phyloP scores from a whole-genome alignment of 208 protist species.

The Crithidia bombi region DNA sequence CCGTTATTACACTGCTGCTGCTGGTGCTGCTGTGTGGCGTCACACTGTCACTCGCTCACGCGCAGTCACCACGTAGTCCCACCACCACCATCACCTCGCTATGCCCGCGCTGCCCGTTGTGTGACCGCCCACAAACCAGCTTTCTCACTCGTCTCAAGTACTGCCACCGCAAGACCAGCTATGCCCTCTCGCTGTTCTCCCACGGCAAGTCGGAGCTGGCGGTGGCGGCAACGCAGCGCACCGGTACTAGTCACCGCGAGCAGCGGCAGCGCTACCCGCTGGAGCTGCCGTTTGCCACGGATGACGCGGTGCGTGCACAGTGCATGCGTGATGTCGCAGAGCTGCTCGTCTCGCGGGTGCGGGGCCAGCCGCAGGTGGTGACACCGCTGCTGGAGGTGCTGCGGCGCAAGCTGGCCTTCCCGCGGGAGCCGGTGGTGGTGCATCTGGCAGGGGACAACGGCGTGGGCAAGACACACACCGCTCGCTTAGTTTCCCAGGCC shows the following conservation, averaged over 20 bases:
- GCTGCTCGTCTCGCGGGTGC: conserved; percentile 48
- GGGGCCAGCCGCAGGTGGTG: conserved; percentile 67
- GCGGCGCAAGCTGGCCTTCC: conserved; percentile 59
- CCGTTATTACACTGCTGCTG: not conserved
- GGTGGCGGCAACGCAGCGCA: not conserved
- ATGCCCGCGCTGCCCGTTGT: conserved; percentile 60
- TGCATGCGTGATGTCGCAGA: conserved; percentile 50
- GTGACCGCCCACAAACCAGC: conserved; percentile 33
- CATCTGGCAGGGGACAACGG: conserved; percentile 86
- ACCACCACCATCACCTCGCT: conserved; percentile 1
- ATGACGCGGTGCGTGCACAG: conserved; percentile 41
- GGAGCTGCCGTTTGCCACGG: conserved; percentile 62
- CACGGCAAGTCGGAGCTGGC: conserved; percentile 23
- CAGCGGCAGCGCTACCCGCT: conserved; percentile 32
- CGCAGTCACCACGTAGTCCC: not conserved
- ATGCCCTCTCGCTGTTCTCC: conserved; percentile 31
- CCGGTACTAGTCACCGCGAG: conserved; percentile 3
- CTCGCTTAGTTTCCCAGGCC: conserved; percentile 67
- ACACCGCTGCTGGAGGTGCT: conserved; percentile 48
- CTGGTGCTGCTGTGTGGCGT: not conserved
- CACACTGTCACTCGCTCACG: not conserved
- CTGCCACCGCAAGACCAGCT: conserved; percentile 38
- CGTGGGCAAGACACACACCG: conserved; percentile 81
- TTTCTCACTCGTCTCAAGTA: conserved; percentile 35
- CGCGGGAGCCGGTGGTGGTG: conserved; percentile 69